phyloP scores from a whole-genome alignment of 768 basidiomycete genomes.

The Suillus plorans region DNA sequence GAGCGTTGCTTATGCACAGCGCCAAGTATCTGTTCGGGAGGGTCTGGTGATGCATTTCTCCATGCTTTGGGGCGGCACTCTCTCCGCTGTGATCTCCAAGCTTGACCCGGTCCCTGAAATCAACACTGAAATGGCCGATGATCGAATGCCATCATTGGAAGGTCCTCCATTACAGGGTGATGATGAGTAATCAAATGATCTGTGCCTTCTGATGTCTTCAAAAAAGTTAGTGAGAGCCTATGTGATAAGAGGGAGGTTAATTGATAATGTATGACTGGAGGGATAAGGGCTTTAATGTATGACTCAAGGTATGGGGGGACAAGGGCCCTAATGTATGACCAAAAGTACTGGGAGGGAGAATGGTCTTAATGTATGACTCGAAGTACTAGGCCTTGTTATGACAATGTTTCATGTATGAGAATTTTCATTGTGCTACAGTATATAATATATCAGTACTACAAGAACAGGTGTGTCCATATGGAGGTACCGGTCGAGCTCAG shows the following conservation, averaged over 20 bases:
- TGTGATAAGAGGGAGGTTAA: not conserved
- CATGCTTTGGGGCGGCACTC: not conserved
- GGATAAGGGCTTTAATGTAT: too few relatives aligned
- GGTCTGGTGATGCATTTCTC: not conserved
- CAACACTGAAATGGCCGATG: not conserved
- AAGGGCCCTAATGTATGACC: too few relatives aligned
- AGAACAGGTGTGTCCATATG: constrained; percentile 11
- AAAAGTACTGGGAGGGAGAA: too few relatives aligned
- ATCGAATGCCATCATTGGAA: too few relatives aligned
- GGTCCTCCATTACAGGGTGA: too few relatives aligned
- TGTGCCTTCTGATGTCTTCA: not conserved
- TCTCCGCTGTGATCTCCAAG: not conserved
- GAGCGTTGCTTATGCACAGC: not conserved
- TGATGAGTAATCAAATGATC: too few relatives aligned
- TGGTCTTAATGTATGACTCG: too few relatives aligned
- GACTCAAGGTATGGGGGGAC: too few relatives aligned
- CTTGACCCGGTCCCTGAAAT: not conserved
- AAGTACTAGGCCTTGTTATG: too few relatives aligned
- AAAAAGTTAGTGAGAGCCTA: not conserved
- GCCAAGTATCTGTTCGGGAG: not conserved
- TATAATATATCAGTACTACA: not conserved
- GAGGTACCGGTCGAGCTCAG: constrained; percentile 32
- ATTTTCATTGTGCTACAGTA: not conserved
- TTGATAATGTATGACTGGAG: not conserved
- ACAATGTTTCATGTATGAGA: too few relatives aligned